phyloP scores from a whole-genome alignment of 2,329 filamentous ascomycete species.

The Ambrosiella cleistominuta region DNA sequence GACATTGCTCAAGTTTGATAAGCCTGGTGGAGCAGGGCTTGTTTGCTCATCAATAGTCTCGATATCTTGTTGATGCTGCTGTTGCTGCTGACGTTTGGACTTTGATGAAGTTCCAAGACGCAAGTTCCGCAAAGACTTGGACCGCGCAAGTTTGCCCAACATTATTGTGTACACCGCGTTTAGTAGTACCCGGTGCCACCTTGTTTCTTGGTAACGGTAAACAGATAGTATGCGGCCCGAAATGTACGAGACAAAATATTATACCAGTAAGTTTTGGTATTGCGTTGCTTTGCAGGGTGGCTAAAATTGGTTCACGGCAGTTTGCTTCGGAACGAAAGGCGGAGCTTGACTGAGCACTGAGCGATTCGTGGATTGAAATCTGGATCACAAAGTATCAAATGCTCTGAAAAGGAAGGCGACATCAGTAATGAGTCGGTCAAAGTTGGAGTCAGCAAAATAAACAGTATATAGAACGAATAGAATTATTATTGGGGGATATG shows the following conservation, averaged over 20 bases:
- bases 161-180: background rate
- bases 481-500: background rate
- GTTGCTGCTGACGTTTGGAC: background rate
- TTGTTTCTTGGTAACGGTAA: background rate
- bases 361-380: background rate
- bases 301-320: background rate
- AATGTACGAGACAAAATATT: background rate
- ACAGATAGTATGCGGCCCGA: background rate
- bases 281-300: background rate
- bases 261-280: background rate
- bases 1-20: background rate
- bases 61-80: background rate
- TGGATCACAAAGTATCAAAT: background rate
- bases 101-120: conserved; percentile 1
- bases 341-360: background rate
- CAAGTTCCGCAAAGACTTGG: conserved; percentile 10
- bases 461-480: background rate
- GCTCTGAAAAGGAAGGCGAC: background rate
- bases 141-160: conserved; percentile 11
- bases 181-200: background rate
- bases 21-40: background rate
- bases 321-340: background rate
- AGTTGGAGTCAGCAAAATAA: background rate
- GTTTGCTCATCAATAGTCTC: background rate
- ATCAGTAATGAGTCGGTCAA: background rate